These are phyloP conservation scores for Trapa bicornis DNA, from an alignment of 345 rosid species.

Conservation along the genomic window DNA sequence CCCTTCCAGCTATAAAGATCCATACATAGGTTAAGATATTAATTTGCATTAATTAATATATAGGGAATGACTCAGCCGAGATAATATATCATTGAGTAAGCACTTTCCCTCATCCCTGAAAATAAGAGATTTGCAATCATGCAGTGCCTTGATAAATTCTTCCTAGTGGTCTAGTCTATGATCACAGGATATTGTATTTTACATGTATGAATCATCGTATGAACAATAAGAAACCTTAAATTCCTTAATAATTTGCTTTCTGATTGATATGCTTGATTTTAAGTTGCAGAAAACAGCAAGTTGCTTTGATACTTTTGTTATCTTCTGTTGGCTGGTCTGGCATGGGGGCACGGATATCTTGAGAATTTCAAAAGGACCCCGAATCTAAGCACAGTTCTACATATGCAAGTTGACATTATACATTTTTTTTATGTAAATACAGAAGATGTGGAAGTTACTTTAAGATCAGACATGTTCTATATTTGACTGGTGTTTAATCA, in stretches of 20 bases:
- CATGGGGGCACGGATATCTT: conserved; percentile 8
- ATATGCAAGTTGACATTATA: background rate
- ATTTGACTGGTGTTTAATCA: too few relatives aligned
- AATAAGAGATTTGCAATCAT: conserved; percentile 1
- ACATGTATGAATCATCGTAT: background rate
- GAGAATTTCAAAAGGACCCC: background rate
- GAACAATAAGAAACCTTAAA: conserved; percentile 12
- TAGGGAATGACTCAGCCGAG: background rate
- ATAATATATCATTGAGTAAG: background rate
- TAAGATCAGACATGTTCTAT: too few relatives aligned
- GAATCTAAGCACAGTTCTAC: background rate
- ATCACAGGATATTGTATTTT: background rate
- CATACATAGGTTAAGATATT: too few relatives aligned
- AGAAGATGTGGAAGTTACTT: too few relatives aligned
- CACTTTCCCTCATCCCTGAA: background rate
- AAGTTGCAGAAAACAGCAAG: background rate
- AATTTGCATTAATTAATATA: too few relatives aligned
- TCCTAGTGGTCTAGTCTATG: background rate
- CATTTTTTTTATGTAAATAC: too few relatives aligned
- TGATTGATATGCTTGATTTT: background rate
- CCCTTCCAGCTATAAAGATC: too few relatives aligned
- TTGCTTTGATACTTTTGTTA: conserved; percentile 1
- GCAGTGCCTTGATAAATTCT: too few relatives aligned
- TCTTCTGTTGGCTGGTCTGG: background rate
- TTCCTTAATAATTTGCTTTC: conserved; percentile 5